Evolutionary conservation across 192 early-diverging fungal genomes (phyloP).

Genomic region (Diversispora epigaea): DNA sequence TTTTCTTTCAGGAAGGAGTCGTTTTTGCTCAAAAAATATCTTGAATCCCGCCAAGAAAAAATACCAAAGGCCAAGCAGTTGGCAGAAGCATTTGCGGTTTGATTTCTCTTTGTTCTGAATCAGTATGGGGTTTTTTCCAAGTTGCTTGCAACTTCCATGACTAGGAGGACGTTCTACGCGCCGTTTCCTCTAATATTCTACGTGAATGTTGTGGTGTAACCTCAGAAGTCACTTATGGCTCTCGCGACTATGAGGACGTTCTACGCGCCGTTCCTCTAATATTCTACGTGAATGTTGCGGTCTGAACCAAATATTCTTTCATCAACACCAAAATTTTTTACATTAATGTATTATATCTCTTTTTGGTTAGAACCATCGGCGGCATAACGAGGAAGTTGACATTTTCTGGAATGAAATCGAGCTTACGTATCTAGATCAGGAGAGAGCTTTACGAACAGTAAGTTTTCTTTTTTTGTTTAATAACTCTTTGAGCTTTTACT

Average conservation of each 20-base stretch:
- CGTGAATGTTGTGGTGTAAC: constrained; percentile 28
- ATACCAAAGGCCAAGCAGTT: constrained; percentile 22
- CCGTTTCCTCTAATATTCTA: constrained; percentile 34
- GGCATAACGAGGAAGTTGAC: constrained; percentile 7
- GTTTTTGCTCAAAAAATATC: constrained; percentile 27
- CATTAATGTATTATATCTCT: constrained; percentile 20
- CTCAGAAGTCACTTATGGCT: constrained; percentile 28
- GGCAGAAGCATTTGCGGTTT: constrained; percentile 28
- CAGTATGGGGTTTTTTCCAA: constrained; percentile 26
- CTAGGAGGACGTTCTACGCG: constrained; percentile 34
- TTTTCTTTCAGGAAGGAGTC: constrained; percentile 32
- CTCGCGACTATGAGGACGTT: constrained; percentile 31
- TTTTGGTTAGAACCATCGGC: constrained; percentile 29
- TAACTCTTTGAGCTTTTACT: constrained; percentile 8
- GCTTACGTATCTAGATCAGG: background rate
- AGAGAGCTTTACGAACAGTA: constrained; percentile 6
- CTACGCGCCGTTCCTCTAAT: constrained; percentile 35
- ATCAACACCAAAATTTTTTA: constrained; percentile 4
- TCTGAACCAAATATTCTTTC: constrained; percentile 9
- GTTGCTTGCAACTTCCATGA: constrained; percentile 31
- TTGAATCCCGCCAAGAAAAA: constrained; percentile 27
- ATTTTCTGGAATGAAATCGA: constrained; percentile 10
- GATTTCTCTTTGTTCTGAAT: background rate
- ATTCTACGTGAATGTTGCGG: constrained; percentile 28
- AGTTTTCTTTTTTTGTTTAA: constrained; percentile 3